Base-by-base conservation (phyloP, 176 grass and related monocot species). In the Puccinellia tenuiflora region DNA sequence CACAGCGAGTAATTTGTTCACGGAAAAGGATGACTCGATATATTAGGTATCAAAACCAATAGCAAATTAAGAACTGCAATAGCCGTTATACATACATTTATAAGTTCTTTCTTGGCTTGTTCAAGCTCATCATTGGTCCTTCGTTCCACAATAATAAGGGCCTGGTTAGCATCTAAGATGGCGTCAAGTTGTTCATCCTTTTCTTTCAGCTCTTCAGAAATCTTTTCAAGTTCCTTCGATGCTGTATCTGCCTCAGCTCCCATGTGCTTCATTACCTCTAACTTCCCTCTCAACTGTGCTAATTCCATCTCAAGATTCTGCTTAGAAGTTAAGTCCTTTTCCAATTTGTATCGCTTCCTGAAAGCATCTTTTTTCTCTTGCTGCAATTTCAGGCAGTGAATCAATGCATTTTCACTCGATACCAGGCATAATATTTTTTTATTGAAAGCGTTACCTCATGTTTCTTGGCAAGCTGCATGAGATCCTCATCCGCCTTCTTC, bases 231-330 rank as follows among this genome's bases (percentile, higher is more conserved):
- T 62, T 76, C 64, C 34, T 80, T 90, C 20, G 77, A 78, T 21
- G 47, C 34, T 15, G 14, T 39, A 77, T 87, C 89, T 35, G 86
- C 89, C 13, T 89, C 86, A 55, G 33, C 45, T 57, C 38, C 81
- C 81, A 91, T 89, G 75, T 85, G 84, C 66, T 83, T 89, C 92
- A 85, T 79, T 29, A 94, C 86, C 66, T 91, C 64, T 59, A 89
- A 47, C 73, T 83, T 91, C 30, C 89, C 86, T 30, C 26, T 89
- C 84, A 94, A 6, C 15, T 85, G 89, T 68, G 91, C 65, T 87
- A 89, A 89, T 85, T 94, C 89, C 73, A 91, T 34, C 81, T 94
- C 89, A 69, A 94, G 81, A 37, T 89, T 89, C 38, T 94, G 92
- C 76, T 86, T 89, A 16, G 84, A 79, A 79, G 72, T 74, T 62